A percentile compares a stretch with the other conserved stretches of the same genome.
Conservation (phyloP, 2,329 filamentous ascomycete genomes). For the Samsoniella hepiali region DNA sequence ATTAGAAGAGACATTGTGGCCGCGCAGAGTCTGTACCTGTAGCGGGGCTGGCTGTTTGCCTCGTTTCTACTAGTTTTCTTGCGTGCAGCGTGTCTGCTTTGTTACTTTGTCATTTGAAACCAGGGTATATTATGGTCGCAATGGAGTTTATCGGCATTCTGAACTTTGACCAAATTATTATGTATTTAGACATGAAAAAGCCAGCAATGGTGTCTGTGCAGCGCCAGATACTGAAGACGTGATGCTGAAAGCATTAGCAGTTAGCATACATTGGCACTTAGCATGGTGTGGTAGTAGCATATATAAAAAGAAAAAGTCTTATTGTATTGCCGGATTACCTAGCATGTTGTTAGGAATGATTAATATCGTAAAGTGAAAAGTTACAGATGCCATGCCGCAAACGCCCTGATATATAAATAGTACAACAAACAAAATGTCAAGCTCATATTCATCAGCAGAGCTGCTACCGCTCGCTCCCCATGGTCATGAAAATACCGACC, state of each 20-base stretch:
- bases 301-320: slow-evolving; percentile 17
- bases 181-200: slow-evolving; percentile 1
- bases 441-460: not conserved
- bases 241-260: slow-evolving; percentile 18
- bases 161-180: slow-evolving; percentile 1
- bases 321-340: not conserved
- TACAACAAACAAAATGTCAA: not conserved
- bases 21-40: slow-evolving; percentile 89
- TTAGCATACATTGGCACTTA: slow-evolving; percentile 10
- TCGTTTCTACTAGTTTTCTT: not conserved
- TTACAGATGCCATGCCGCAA: slow-evolving; percentile 3
- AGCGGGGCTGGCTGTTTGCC: slow-evolving; percentile 30
- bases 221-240: not conserved
- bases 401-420: not conserved
- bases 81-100: not conserved
- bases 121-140: slow-evolving; percentile 10
- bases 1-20: slow-evolving; percentile 92
- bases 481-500: slow-evolving; percentile 64
- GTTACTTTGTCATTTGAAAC: slow-evolving; percentile 18
- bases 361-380: not conserved
- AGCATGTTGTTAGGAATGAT: not conserved
- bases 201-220: not conserved
- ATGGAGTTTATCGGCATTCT: slow-evolving; percentile 15
- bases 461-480: slow-evolving; percentile 35
- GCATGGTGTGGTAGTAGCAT: not conserved